Conservation (phyloP, 176 grass and related monocot species). For the Oryza australiensis region DNA sequence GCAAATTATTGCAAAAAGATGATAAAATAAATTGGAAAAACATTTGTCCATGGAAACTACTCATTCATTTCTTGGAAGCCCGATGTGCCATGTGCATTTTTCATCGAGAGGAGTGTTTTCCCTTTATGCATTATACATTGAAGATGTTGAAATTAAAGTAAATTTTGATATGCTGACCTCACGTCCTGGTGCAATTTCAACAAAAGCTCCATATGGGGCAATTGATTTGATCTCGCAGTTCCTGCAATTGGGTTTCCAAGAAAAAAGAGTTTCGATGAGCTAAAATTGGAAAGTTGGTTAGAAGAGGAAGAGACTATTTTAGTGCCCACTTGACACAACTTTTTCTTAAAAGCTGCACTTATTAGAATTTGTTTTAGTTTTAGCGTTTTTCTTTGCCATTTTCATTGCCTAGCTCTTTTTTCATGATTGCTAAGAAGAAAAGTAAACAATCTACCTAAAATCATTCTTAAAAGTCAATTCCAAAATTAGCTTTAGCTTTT, state of each 20-base stretch:
- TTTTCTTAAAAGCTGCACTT: too few species aligned
- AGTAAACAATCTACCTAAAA: too few species aligned
- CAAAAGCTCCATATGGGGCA: conserved; percentile 86
- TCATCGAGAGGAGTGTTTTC: neutral
- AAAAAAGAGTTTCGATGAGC: conserved; percentile 21
- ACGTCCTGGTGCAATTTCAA: conserved; percentile 96
- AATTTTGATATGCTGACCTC: conserved; percentile 54
- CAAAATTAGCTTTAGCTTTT: too few species aligned
- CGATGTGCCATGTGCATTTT: conserved; percentile 6
- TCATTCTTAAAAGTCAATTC: too few species aligned
- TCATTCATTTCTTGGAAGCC: conserved; percentile 13
- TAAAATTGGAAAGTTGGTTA: conserved; percentile 11
- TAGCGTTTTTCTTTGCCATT: too few species aligned
- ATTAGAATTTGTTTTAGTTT: too few species aligned
- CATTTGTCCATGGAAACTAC: conserved; percentile 38
- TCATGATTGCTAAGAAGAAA: too few species aligned
- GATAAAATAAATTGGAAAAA: conserved; percentile 20
- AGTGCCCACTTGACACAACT: too few species aligned
- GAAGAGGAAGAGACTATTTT: conserved; percentile 17
- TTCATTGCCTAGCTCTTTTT: too few species aligned
- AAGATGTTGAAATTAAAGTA: conserved; percentile 10
- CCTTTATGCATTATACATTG: conserved; percentile 17
- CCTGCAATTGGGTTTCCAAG: conserved; percentile 45
- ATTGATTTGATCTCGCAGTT: conserved; percentile 91
- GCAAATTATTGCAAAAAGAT: conserved; percentile 10